A percentile compares a stretch with the other conserved stretches of the same genome.
Evolutionary conservation across 768 basidiomycete genomes (phyloP).

Genomic region (Leccinellum luteum): DNA sequence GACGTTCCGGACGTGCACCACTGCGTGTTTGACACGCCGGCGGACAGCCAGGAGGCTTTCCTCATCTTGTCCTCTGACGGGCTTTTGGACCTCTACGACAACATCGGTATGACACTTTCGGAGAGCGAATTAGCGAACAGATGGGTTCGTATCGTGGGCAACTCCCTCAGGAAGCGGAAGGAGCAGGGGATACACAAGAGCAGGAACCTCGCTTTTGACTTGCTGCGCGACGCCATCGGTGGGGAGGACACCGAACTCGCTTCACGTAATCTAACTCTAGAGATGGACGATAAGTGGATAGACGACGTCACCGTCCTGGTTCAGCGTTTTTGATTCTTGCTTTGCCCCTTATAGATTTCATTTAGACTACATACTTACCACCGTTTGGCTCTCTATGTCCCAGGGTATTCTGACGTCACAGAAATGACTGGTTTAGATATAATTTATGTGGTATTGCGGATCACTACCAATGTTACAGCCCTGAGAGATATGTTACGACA

Average conservation of each 20-base stretch:
- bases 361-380: background rate
- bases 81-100: conserved; percentile 40
- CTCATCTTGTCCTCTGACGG: conserved; percentile 49
- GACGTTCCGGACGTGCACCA: conserved; percentile 40
- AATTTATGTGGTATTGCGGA: conserved; percentile 6
- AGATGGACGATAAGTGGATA: conserved; percentile 51
- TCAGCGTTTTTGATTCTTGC: conserved; percentile 32
- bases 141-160: conserved; percentile 36
- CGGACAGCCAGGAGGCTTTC: conserved; percentile 22
- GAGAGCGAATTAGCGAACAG: conserved; percentile 31
- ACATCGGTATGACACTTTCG: conserved; percentile 18
- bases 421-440: conserved; percentile 1
- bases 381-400: background rate
- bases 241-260: conserved; percentile 38
- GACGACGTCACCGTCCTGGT: conserved; percentile 49
- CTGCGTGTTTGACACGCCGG: conserved; percentile 24
- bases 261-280: conserved; percentile 46
- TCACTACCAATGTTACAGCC: conserved; percentile 3
- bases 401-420: background rate
- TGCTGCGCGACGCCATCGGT: conserved; percentile 44
- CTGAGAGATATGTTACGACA: conserved; percentile 13
- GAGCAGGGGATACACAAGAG: conserved; percentile 24
- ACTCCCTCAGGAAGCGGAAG: conserved; percentile 20
- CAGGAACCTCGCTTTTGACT: conserved; percentile 38
- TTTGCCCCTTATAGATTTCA: background rate